Evolutionary conservation across 2,329 filamentous ascomycete species (phyloP), one percentile per base, ranked within the genome.

Genomic region (Westerdykella aurantiaca): DNA sequence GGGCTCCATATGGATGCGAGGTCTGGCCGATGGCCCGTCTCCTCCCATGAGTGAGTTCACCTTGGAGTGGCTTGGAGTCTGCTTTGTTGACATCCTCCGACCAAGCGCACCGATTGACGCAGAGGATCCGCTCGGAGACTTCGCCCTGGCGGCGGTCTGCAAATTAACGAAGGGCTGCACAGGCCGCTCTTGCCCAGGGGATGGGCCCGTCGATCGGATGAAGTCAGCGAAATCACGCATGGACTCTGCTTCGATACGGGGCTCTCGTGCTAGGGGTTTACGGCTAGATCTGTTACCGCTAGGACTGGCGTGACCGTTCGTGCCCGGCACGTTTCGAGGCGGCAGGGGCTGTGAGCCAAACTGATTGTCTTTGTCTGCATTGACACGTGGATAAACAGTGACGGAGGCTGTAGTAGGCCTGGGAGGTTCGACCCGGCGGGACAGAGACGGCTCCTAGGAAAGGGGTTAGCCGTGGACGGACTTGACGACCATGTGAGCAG

Each of bases 221-320:
- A 95, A 96, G 46, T 94, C 85, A 17, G 88, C 86, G 69, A 96
- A 88, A 57, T 95, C 90, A 37, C 82, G 76, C 7, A 85, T 80
- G 0, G 88, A 88, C 49, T 90, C 85, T 5, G 76, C 74, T 9
- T 81, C 76, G 7, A 86, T 73, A 48, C 85, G 79, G 1, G 88
- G 82, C 52, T 95, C 89, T 50, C 89, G 79, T 18, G 88, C 81
- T 45, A 51, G 67, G 7, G 58, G 58, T 37, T 62, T 57, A 13
- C 42, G 37, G 14, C 9, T 31, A n/a, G 18, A 5, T 12, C n/a
- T 29, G 17, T 25, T 33, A 13, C 7, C 18, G 12, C 22, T 31
- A 5, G 42, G 31, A 9, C n/a, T 9, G 7, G 33, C n/a, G 13
- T 35, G 55, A 6, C 52, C 56, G 13, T 55, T 59, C 25, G 51